A percentile compares a stretch with the other conserved stretches of the same genome.
phyloP scores from a whole-genome alignment of 2,329 filamentous ascomycete genomes.

The Elsinoe ampelina region DNA sequence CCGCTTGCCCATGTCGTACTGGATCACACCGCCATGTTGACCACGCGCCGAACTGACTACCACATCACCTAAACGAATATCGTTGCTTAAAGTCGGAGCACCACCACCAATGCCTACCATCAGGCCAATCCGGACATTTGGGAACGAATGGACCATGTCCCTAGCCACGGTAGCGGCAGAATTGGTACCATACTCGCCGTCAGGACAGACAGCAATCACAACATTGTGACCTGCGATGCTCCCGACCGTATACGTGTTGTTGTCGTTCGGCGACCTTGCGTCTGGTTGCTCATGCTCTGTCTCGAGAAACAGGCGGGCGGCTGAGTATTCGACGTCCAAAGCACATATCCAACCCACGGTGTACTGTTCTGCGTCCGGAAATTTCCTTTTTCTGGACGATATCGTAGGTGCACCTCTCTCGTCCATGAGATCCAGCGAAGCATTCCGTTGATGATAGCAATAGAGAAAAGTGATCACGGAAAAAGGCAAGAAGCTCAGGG shows the following conservation, averaged over 20 bases:
- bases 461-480: too few relatives aligned
- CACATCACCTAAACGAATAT: constrained; percentile 24
- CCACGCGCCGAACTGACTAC: constrained; percentile 19
- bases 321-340: constrained; percentile 18
- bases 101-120: constrained; percentile 23
- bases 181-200: constrained; percentile 13
- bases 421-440: not conserved
- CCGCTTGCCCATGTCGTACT: constrained; percentile 22
- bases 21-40: constrained; percentile 19
- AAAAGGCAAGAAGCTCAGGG: too few relatives aligned
- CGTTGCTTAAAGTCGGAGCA: constrained; percentile 15
- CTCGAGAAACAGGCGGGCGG: constrained; percentile 17
- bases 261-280: not conserved
- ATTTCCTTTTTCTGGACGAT: not conserved
- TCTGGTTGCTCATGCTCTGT: constrained; percentile 10
- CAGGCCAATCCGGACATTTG: constrained; percentile 17
- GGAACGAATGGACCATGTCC: constrained; percentile 16
- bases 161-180: constrained; percentile 17
- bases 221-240: constrained; percentile 14
- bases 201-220: constrained; percentile 18
- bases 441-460: too few relatives aligned
- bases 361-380: not conserved
- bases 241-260: constrained; percentile 16
- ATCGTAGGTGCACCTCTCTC: not conserved
- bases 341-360: constrained; percentile 20